Evolutionary conservation across 208 protist species (phyloP), one percentile per base, ranked within the genome.

Genomic region (Strigomonas oncopelti): DNA sequence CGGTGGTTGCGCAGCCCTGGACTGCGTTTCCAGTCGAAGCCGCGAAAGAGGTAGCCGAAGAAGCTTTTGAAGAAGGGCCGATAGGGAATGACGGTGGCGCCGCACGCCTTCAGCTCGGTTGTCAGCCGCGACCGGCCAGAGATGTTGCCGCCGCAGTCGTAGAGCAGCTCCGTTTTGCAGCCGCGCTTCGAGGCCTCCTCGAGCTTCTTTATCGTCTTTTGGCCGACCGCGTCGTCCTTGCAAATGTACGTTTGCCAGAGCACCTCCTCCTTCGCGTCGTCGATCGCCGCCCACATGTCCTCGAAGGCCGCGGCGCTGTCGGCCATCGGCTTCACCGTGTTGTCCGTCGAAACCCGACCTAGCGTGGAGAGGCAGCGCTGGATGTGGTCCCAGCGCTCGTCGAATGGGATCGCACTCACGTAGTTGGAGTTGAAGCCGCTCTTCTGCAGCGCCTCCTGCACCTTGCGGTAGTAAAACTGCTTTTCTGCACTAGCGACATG

Each of bases 221-320:
- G 65, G 1, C 93, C 93, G 13, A 96, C 81, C 51, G 75, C 62
- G 67, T 97, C 93, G 64, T 96, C 87, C 58, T 96, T 96, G 71
- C 90, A 94, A 46, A 96, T 97, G 75, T 97, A 97, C n/a, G 91
- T 96, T 72, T 95, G 87, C 91, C 90, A 94, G 25, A 89, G 69
- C 54, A 96, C 87, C 61, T 82, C 81, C 52, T 80, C 48, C 22
- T 76, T 78, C 4, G 88, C 87, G 13, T n/a, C 28, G 64, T 95
- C 89, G 9, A 97, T 73, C n/a, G 78, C 88, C n/a, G 67, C 52
- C 92, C 93, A 97, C 84, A 96, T 95, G 7, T 62, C 29, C 56
- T 77, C 58, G 61, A 94, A 96, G n/a, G 87, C 87, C 25, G 81
- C 77, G 0, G 56, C 91, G 65, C 88, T 91, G 69, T 97, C 80